Percentiles rank a stretch among this genome's conserved stretches.
Evolutionary conservation across 73 alveolate species (phyloP).

Genomic region (Tetrahymena elliotti): DNA sequence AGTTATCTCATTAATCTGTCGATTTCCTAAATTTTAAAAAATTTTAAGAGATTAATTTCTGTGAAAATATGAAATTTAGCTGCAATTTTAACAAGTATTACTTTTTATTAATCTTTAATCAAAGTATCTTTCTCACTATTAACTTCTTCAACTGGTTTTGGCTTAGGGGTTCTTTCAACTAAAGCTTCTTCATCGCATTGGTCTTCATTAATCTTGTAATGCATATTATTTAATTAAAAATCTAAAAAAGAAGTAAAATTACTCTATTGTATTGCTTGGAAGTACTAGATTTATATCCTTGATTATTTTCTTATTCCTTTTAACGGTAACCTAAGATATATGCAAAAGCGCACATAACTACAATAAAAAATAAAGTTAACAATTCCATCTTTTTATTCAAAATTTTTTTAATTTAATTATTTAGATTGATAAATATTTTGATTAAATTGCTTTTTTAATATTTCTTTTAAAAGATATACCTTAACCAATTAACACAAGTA

Average conservation of each 20-base stretch:
- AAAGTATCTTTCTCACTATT: background rate
- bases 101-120: background rate
- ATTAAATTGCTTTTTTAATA: background rate
- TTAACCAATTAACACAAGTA: background rate
- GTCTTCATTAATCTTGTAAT: background rate
- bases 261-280: background rate
- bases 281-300: background rate
- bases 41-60: background rate
- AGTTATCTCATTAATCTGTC: background rate
- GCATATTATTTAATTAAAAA: background rate
- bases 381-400: background rate
- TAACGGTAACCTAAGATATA: background rate
- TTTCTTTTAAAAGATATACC: background rate
- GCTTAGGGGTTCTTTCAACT: background rate
- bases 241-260: background rate
- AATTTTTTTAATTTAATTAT: background rate
- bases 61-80: too few species aligned
- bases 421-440: background rate
- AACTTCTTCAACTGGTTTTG: background rate
- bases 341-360: background rate
- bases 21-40: background rate
- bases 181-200: background rate
- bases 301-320: background rate
- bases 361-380: background rate
- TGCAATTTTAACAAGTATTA: too few species aligned